Evolutionary conservation across 1,139 yeast species (phyloP), one percentile per base, ranked within the genome.

Genomic region (Taphrina flavorubra): DNA sequence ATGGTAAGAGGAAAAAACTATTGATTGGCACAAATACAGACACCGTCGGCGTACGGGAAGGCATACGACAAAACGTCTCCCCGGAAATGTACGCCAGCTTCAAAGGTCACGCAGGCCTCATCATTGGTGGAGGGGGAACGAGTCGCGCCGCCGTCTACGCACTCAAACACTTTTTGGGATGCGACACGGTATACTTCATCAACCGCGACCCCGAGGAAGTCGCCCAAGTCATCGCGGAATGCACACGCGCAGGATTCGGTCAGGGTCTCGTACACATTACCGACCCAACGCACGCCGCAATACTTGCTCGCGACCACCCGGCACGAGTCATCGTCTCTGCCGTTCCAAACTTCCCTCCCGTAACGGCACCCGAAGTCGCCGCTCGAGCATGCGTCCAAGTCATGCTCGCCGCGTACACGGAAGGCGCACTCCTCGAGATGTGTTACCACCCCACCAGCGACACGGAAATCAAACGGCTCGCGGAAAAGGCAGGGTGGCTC

Each of bases 91-190:
- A 20, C 36, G 53, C 53, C 36, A 20, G 53, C n/a, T 53, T 66
- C 55, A 37, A 44, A 18, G 70, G 68, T 34, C 59, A 66, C 11
- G 74, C 68, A n/a, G 80, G 74, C 1, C 71, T 92, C 71, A 87
- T 92, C 66, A 81, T 92, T 73, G 98, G 98, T 64, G 97, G 96
- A 39, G 98, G 98, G 55, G 98, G 98, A 62, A 92, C 98, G 51
- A 87, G 97, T 0, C 85, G 97, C 76, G 97, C 97, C 56, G 97
- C 97, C 0, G 86, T 89, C 34, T 92, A 84, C 77, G 97, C 97
- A 0, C 83, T 92, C 74, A 86, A 87, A 75, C 78, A 85, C 71
- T 62, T 25, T 34, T 80, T 92, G 81, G 97, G 97, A 1, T 90
- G 95, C 77, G 75, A 81, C 55, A 86, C 82, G 73, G 89, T 92